Percentiles rank a stretch among this genome's conserved stretches.
phyloP scores from a whole-genome alignment of 768 basidiomycete genomes.

The Pholiota conissans region DNA sequence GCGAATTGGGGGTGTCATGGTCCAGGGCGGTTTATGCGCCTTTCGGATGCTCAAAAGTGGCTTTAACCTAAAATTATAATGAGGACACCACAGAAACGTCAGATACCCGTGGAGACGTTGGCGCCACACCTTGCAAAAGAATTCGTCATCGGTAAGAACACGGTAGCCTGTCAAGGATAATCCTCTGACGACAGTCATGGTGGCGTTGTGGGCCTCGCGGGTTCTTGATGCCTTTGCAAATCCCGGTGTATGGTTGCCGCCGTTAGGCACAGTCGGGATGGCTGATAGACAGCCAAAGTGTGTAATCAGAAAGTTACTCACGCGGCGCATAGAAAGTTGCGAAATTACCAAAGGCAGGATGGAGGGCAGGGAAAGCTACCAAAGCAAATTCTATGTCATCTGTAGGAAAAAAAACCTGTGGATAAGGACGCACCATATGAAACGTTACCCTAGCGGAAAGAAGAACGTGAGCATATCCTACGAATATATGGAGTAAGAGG shows the following conservation, averaged over 20 bases:
- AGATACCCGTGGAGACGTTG: not conserved
- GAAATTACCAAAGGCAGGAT: conserved; percentile 58
- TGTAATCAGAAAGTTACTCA: conserved; percentile 25
- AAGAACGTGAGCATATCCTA: not conserved
- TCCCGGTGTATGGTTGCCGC: conserved; percentile 75
- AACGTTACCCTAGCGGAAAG: conserved; percentile 62
- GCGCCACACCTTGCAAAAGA: conserved; percentile 49
- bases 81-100: not conserved
- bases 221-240: conserved; percentile 64
- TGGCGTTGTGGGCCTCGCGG: conserved; percentile 59
- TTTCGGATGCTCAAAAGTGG: conserved; percentile 19
- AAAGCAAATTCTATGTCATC: conserved; percentile 10
- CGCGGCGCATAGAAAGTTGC: conserved; percentile 5
- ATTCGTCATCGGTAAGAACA: conserved; percentile 56
- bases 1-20: too few relatives aligned
- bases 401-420: not conserved
- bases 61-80: conserved; percentile 16
- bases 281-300: conserved; percentile 35
- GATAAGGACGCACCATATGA: conserved; percentile 50
- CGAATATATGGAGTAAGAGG: not conserved
- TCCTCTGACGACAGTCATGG: conserved; percentile 57
- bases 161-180: conserved; percentile 64
- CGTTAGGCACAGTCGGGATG: conserved; percentile 69
- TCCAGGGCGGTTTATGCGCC: not conserved
- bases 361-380: conserved; percentile 60